Base-by-base conservation (phyloP, 2,329 filamentous ascomycete species). In the Hymenoscyphus fructigenus region DNA sequence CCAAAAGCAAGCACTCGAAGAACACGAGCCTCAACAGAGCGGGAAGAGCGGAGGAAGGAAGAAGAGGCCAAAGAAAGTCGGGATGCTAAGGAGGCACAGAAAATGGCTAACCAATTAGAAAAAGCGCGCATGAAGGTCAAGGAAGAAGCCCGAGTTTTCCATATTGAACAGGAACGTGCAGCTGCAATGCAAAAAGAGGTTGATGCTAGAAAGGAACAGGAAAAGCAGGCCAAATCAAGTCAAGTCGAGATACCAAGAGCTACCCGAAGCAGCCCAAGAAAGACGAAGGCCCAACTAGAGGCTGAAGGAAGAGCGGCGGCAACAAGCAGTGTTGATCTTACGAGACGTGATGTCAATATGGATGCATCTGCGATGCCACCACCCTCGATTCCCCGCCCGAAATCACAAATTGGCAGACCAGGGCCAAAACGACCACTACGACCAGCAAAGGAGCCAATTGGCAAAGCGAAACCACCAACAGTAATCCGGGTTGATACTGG, bases 401-500 rank as follows among this genome's bases (percentile, higher is more conserved):
- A 83, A 59, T 73, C 80, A 66, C 79, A 84, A 64, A 75, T 80
- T 63, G 76, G 78, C 70, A 85, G 84, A 68, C 81, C 76, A 59
- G 83, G 65, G 28, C 77, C 83, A 64, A 87, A 87, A 72, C 82
- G 88, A 61, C 87, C 87, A 0, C 73, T 84, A 3, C 90, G 85
- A 70, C 87, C 88, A 1, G 82, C 81, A 9, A 90, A 89, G 73
- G 87, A 90, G 50, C 72, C 81, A 0, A 69, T 81, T 3, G 69
- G 77, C 12, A 91, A 90, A 74, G 74, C 82, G 0, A 91, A 88
- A 65, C 85, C 85, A 0, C 90, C 88, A 7, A 91, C 90, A 2
- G 86, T 90, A 64, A 93, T 90, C 71, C 85, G 85, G 64, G 88
- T 92, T 66, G 90, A 89, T 69, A 88, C 86, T 61, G 84, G 84